Evolutionary conservation across 768 basidiomycete genomes (phyloP), one percentile per base, ranked within the genome.

Genomic region (Lepiota venenata): DNA sequence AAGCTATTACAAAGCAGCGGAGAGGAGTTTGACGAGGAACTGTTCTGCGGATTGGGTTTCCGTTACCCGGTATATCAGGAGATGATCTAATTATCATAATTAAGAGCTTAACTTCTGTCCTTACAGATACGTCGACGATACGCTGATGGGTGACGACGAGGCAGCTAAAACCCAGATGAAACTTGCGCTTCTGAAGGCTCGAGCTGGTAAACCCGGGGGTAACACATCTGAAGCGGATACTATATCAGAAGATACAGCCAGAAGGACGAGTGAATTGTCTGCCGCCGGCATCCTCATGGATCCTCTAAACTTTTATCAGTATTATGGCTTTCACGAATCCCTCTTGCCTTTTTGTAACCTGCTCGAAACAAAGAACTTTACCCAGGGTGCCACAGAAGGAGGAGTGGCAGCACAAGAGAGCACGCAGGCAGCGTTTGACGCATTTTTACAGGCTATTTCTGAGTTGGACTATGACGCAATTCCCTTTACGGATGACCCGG

Each of bases 41-140:
- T 80, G 77, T 55, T 79, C 76, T 4, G 75, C 76, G 1, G 78
- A 80, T 66, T 80, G 77, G 77, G 73, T 76, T 47, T 73, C 74
- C 3, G 74, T 79, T 9, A 79, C 77, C 32, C 52, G 52, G 52
- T 54, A 27, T 20, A 45, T 15, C n/a, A 12, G 42, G 16, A 46
- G n/a, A 12, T 27, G 3, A 25, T 5, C 25, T 2, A 25, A 2
- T 1, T 16, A 29, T 15, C 35, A 11, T 18, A 32, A 27, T 18
- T 20, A 16, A 21, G 25, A 1, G 5, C 35, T 14, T 43, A 10
- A 14, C 12, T 15, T 18, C 15, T 32, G 20, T 7, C 11, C 11
- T 39, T 5, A 18, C 21, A 69, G 66, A 57, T 68, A 69, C 55
- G 74, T 75, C 6, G 75, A 76, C 55, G 61, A 69, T 35, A 66